Evolutionary conservation across 805 yeast genomes (phyloP), one percentile per base, ranked within the genome.

Genomic region (Starmera pachycereana): DNA sequence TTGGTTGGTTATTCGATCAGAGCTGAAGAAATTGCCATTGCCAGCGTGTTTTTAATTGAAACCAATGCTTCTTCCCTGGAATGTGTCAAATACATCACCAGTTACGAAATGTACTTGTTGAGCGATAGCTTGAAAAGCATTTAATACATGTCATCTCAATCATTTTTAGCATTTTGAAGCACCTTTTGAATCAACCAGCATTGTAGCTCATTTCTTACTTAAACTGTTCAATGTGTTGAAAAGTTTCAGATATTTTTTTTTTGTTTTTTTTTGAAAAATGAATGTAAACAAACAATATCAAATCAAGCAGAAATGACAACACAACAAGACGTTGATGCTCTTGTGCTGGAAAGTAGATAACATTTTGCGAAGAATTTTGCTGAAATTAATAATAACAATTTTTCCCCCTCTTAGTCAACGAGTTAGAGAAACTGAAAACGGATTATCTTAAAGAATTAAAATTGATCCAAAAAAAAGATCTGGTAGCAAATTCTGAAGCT

Each of bases 281-380:
- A 22, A 22, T 22, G 27, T 22, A 22, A 22, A 22, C 27, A 22
- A 22, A 22, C 9, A 22, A 3, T 3, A 3, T 16, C 27, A 22
- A 22, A 22, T 6, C 9, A 22, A 22, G 9, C 27, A 22, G 27
- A 22, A 22, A 22, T 22, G 27, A 22, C 27, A 22, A 4, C 27
- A 22, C 27, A 22, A 22, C 27, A 22, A 22, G 27, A 22, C 27
- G 29, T 10, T 18, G 27, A 12, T 33, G 25, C 69, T 3, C 40
- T 65, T 14, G 54, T 50, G 39, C 53, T 47, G 34, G 69, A 65
- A 40, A 57, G 54, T 52, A 27, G 14, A 51, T 45, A 6, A 19
- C 11, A 12, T 10, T 11, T 13, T 19, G 19, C 6, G 25, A 12
- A 16, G 8, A 12, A 9, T 11, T 8, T 16, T 10, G 4, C 18